Base-by-base conservation (phyloP, 2,329 filamentous ascomycete species). In the Neofusicoccum umdonicola region DNA sequence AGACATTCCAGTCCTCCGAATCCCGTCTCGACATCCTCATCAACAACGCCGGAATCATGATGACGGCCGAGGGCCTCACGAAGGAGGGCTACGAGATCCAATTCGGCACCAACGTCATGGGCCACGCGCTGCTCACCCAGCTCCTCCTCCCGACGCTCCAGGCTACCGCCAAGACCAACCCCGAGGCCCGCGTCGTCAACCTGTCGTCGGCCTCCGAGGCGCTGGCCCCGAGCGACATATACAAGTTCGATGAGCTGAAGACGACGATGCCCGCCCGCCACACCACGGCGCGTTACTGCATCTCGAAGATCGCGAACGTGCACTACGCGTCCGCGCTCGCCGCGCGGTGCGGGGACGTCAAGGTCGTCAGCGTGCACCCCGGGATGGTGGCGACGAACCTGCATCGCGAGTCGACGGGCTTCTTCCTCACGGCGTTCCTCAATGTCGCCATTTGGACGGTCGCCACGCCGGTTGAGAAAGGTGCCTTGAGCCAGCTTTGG, bases 91-190 rank as follows among this genome's bases (percentile, higher is more conserved):
- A 82, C 67, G 82, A 85, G 69, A 76, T 80, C 41, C 81, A 83
- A 58, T 80, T 84, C 65, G 83, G 80, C 37, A 83, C 79, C 12
- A 84, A 85, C 68, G 79, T 83, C 71, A 72, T 84, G 67, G 83
- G 81, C 19, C 83, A 83, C 67, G 80, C 81, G 4, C 74, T 84
- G 1, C 69, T 84, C 11, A 82, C 77, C 7, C 80, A 79, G 44
- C 74, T 82, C 1, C 75, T 85, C 0, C 70, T 83, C 0, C 81
- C 80, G 1, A 74, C 71, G 0, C 69, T 84, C 56, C 72, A 78
- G 9, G 67, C 74, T 15, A 83, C 82, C 0, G 78, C 80, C 4
- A 68, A 31, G 22, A 22, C 22, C 22, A 22, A 22, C 22, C 22
- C 22, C 22, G 22, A 22, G 22, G 22, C 22, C 22, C 22, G 22